Conservation (phyloP, 116 monocot species). For the Cymodocea nodosa region DNA sequence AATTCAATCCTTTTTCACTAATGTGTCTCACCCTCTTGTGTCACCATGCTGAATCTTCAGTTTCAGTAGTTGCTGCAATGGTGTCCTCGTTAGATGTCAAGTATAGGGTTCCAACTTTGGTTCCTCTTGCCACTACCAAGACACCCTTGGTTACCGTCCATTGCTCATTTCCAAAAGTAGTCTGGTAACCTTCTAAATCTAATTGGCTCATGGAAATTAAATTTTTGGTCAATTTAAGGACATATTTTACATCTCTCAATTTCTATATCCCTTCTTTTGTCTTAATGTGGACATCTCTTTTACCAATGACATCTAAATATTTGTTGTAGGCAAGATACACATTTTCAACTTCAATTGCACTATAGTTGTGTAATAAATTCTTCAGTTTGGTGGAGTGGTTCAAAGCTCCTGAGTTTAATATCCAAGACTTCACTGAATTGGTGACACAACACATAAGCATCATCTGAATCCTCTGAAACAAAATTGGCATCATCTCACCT, state of each 20-base stretch:
- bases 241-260: too few relatives aligned
- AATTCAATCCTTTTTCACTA: too few relatives aligned
- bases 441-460: background rate
- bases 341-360: background rate
- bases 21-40: too few relatives aligned
- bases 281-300: background rate
- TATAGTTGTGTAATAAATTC: background rate
- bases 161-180: background rate
- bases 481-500: too few relatives aligned
- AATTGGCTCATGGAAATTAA: too few relatives aligned
- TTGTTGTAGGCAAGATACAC: background rate
- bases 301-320: background rate
- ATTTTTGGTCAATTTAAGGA: too few relatives aligned
- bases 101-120: background rate
- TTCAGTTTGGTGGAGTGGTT: background rate
- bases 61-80: background rate
- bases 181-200: background rate
- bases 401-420: background rate
- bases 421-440: background rate
- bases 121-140: background rate
- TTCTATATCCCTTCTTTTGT: background rate
- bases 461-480: too few relatives aligned
- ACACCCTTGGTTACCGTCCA: background rate
- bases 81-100: background rate
- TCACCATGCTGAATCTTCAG: background rate